A percentile compares a stretch with the other conserved stretches of the same genome.
Evolutionary conservation across 2,329 filamentous ascomycete species (phyloP).

Genomic region (Colletotrichum sp.): DNA sequence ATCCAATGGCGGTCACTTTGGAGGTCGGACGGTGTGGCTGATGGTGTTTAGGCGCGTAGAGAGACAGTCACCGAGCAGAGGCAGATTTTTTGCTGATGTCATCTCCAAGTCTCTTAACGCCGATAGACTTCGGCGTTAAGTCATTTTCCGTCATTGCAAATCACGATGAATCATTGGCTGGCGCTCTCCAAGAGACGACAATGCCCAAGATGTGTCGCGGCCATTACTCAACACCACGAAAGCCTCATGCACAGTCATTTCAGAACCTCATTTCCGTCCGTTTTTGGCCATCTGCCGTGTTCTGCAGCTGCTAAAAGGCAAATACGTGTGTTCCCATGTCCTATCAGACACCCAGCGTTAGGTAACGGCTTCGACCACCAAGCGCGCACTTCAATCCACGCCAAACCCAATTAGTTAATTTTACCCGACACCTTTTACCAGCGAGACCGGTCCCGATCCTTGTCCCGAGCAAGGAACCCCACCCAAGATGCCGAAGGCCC

Average conservation of each 20-base stretch:
- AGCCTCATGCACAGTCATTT: not conserved
- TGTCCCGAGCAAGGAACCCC: not conserved
- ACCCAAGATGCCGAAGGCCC: not conserved
- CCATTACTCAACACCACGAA: not conserved
- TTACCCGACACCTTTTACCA: not conserved
- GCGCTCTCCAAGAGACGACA: not conserved
- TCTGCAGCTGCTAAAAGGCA: not conserved
- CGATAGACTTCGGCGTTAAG: not conserved
- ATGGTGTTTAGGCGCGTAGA: not conserved
- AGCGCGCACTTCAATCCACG: not conserved
- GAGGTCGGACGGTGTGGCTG: slow-evolving; percentile 1
- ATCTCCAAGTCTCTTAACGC: not conserved
- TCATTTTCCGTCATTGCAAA: not conserved
- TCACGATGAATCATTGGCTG: not conserved
- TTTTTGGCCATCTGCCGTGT: not conserved
- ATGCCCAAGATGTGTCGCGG: not conserved
- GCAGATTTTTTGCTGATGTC: slow-evolving; percentile 12
- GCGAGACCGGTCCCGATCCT: not conserved
- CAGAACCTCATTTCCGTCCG: not conserved
- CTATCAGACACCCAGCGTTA: not conserved
- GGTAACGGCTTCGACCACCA: not conserved
- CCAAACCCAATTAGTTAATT: not conserved
- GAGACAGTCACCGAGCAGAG: not conserved
- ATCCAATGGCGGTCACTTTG: not conserved
- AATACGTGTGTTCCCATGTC: not conserved